These are phyloP conservation scores for Citrullus mucosospermus DNA, from an alignment of 306 rosid species.

Conservation along the genomic window DNA sequence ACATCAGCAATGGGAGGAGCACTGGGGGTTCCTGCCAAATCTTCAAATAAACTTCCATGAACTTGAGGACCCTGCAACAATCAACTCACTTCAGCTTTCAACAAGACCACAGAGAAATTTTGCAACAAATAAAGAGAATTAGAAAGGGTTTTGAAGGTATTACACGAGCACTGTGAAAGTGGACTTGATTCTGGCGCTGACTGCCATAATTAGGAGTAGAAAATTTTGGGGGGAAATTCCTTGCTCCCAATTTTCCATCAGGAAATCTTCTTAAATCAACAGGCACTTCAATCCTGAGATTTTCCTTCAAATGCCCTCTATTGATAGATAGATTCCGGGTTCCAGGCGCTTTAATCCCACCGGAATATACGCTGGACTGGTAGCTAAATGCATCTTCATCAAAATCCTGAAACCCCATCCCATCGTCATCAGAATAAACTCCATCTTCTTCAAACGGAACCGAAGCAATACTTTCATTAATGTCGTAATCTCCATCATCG, in stretches of 20 bases:
- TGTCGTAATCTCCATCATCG: slow-evolving; percentile 18
- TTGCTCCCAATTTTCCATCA: slow-evolving; percentile 44
- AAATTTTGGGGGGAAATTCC: slow-evolving; percentile 28
- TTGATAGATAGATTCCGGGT: slow-evolving; percentile 21
- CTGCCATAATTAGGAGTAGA: slow-evolving; percentile 35
- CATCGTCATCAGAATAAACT: slow-evolving; percentile 44
- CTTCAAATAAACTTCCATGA: slow-evolving; percentile 28
- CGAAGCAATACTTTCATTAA: slow-evolving; percentile 36
- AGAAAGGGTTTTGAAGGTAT: background rate
- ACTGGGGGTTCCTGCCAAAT: slow-evolving; percentile 71
- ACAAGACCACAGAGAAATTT: background rate
- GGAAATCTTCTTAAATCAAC: slow-evolving; percentile 45
- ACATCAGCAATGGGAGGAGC: slow-evolving; percentile 74
- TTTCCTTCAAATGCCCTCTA: slow-evolving; percentile 41
- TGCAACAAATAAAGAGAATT: background rate
- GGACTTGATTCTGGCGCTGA: slow-evolving; percentile 35
- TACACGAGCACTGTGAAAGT: slow-evolving; percentile 27
- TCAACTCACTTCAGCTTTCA: background rate
- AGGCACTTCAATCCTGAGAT: slow-evolving; percentile 52
- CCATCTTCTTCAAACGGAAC: slow-evolving; percentile 24
- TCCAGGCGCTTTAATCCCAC: slow-evolving; percentile 7
- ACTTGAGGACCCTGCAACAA: slow-evolving; percentile 23
- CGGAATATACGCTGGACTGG: background rate
- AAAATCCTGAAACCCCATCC: slow-evolving; percentile 18
- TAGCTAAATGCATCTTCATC: slow-evolving; percentile 44